A percentile compares a stretch with the other conserved stretches of the same genome.
phyloP scores from a whole-genome alignment of 441 rosid species.

The Manihot esculenta region DNA sequence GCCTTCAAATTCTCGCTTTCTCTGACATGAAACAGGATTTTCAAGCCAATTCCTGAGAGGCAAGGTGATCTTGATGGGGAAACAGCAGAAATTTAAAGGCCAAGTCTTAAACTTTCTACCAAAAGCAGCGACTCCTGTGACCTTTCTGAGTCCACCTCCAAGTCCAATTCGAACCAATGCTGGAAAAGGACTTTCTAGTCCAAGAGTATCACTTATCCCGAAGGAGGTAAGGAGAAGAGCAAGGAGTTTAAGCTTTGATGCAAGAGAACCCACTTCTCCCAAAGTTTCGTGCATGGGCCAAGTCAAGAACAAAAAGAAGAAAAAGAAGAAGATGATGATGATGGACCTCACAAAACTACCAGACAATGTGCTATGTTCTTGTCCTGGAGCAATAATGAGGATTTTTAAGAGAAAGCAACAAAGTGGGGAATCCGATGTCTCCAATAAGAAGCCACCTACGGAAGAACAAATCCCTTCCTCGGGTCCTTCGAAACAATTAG shows the following conservation, averaged over 20 bases:
- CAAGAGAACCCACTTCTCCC: conserved; percentile 47
- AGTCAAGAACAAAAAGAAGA: conserved; percentile 29
- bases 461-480: conserved; percentile 18
- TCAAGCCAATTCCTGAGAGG: not conserved
- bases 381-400: not conserved
- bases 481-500: conserved; percentile 27
- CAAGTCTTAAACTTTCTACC: not conserved
- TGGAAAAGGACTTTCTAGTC: conserved; percentile 14
- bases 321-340: conserved; percentile 17
- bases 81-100: not conserved
- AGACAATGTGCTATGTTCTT: not conserved
- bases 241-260: conserved; percentile 33
- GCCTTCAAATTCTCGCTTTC: not conserved
- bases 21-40: not conserved
- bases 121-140: conserved; percentile 26
- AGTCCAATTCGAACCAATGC: conserved; percentile 27
- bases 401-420: conserved; percentile 17
- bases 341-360: conserved; percentile 1
- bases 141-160: conserved; percentile 36
- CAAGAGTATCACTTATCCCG: conserved; percentile 31
- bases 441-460: not conserved
- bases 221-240: conserved; percentile 32
- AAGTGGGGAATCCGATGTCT: conserved; percentile 1
- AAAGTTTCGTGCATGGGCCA: conserved; percentile 47
- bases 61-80: conserved; percentile 1